Evolutionary conservation across 805 yeast genomes (phyloP).

Genomic region (Saturnispora hagleri): DNA sequence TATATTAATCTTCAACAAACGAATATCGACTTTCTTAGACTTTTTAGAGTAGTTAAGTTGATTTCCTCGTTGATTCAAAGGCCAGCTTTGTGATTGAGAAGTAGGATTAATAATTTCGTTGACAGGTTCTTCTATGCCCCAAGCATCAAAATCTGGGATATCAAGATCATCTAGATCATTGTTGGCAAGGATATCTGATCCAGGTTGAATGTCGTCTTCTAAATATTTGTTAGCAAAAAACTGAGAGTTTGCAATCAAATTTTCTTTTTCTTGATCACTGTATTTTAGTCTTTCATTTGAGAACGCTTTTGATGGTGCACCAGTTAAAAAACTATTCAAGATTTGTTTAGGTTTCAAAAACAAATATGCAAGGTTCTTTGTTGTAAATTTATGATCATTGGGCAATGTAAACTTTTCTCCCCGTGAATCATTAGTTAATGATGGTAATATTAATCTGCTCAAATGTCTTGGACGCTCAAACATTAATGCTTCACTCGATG

Average conservation of each 20-base stretch:
- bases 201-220: constrained; percentile 17
- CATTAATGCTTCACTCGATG: constrained; percentile 16
- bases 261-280: constrained; percentile 17
- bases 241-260: constrained; percentile 39
- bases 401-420: constrained; percentile 30
- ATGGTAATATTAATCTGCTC: constrained; percentile 16
- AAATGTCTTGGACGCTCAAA: constrained; percentile 20
- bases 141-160: constrained; percentile 8
- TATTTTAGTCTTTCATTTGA: neutral
- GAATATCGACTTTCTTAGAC: constrained; percentile 41
- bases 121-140: constrained; percentile 3
- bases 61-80: neutral
- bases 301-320: constrained; percentile 10
- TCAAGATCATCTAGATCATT: constrained; percentile 25
- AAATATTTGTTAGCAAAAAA: constrained; percentile 42
- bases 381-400: constrained; percentile 42
- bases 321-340: constrained; percentile 22
- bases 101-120: neutral
- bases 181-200: constrained; percentile 27
- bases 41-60: constrained; percentile 32
- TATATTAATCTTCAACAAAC: constrained; percentile 36
- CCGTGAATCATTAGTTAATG: constrained; percentile 18
- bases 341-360: constrained; percentile 35
- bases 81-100: neutral
- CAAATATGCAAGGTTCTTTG: constrained; percentile 37